Base-by-base conservation (phyloP, 2,329 filamentous ascomycete species). In the Diaporthe citrichinensis region DNA sequence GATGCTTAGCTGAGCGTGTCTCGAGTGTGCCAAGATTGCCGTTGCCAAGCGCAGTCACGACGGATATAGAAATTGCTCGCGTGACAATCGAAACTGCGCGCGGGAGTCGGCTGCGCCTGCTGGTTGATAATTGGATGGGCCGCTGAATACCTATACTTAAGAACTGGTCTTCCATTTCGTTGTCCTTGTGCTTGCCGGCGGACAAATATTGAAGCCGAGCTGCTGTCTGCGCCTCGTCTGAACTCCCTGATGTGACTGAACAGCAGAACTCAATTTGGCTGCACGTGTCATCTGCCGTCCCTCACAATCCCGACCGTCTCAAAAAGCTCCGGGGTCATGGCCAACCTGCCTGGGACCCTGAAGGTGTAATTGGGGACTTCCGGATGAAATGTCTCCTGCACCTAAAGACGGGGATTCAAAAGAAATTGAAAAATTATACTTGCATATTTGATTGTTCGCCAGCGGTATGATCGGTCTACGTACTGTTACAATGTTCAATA, bases 1-100 rank as follows among this genome's bases (percentile, higher is more conserved):
- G 46, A 53, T 36, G 65, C 65, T 68, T 68, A 68, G 49, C 31
- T 68, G 65, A 53, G 65, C 46, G n/a, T 39, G 65, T 68, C 65
- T 68, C 65, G 65, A 53, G 46, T 68, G 7, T 14, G 65, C 65
- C 65, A 68, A 53, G 65, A 25, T 20, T 20, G 8, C 7, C 2
- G 2, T 4, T 28, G 65, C 65, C 65, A 68, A 68, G 65, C n/a
- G 0, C 46, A 20, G 4, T 53, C 46, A 68, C 3, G 65, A 53
- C 46, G n/a, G 46, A 68, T 68, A 68, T 68, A 68, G 65, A 25
- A 53, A 68, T 25, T 68, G 46, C 46, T 68, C 65, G 65, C 23
- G 65, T 68, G 65, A 68, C 34, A 36, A 25, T 7, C 14, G 31
- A 39, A 41, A 68, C 20, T 36, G 28, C 28, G 28, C 28, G 28